Evolutionary conservation across 495 filamentous ascomycete species (phyloP).

Genomic region (Bacidia rubella): DNA sequence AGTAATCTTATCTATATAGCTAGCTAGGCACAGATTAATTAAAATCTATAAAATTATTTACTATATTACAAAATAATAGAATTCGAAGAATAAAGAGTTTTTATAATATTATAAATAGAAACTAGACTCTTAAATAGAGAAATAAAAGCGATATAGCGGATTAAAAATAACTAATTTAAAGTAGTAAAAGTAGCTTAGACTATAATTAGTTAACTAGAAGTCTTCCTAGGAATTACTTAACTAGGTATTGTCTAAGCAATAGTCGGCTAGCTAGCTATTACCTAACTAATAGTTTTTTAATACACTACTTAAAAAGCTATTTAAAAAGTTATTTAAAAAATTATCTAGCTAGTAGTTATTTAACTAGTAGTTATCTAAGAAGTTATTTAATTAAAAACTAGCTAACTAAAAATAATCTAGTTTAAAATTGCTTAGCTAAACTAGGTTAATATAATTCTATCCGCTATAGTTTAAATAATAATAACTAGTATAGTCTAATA

Average conservation of each 20-base stretch:
- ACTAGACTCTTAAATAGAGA: slow-evolving; percentile 6
- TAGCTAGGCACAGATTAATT: too few species aligned
- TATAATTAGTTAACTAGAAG: neutral
- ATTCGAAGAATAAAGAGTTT: slow-evolving; percentile 5
- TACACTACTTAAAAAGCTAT: too few species aligned
- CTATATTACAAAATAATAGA: slow-evolving; percentile 4
- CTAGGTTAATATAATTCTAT: too few species aligned
- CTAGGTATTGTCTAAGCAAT: neutral
- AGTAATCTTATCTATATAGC: too few species aligned
- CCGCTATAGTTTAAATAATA: too few species aligned
- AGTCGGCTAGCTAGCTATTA: neutral
- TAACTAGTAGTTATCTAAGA: too few species aligned
- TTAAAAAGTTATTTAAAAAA: too few species aligned
- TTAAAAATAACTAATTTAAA: slow-evolving; percentile 2
- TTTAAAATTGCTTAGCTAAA: too few species aligned
- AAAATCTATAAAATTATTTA: slow-evolving; percentile 5
- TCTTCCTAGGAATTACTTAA: neutral
- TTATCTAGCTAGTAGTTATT: too few species aligned
- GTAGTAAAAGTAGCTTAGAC: neutral
- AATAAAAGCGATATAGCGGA: slow-evolving; percentile 1
- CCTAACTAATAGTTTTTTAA: neutral
- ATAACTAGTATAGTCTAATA: too few species aligned
- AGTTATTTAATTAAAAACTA: too few species aligned
- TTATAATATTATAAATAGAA: slow-evolving; percentile 8
- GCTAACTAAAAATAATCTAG: too few species aligned